A percentile compares a stretch with the other conserved stretches of the same genome.
These are phyloP conservation scores for Metschnikowia santaceciliae DNA, from an alignment of 805 yeast genomes.

Conservation along the genomic window DNA sequence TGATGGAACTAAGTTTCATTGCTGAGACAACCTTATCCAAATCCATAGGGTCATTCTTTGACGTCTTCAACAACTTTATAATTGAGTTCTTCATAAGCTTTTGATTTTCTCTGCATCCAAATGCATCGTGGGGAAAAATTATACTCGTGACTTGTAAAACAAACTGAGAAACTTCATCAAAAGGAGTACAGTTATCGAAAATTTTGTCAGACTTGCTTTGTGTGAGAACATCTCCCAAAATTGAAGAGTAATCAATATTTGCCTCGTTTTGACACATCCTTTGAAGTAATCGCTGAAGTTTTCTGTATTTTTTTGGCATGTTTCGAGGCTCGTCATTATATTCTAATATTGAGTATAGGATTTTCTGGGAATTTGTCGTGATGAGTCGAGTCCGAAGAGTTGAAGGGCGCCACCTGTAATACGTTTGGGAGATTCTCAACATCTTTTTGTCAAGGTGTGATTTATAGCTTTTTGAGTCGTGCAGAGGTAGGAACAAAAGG, in stretches of 20 bases:
- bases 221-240: conserved; percentile 24
- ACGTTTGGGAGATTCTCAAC: background rate
- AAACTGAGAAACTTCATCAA: conserved; percentile 38
- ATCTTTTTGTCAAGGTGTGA: background rate
- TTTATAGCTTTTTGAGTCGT: background rate
- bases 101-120: conserved; percentile 50
- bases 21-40: conserved; percentile 29
- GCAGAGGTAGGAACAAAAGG: background rate
- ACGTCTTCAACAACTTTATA: conserved; percentile 2
- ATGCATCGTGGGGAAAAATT: conserved; percentile 46
- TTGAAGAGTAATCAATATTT: conserved; percentile 1
- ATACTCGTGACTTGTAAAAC: conserved; percentile 41
- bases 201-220: conserved; percentile 21
- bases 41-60: conserved; percentile 31
- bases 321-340: background rate
- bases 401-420: conserved; percentile 3
- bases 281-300: conserved; percentile 16
- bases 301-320: conserved; percentile 8
- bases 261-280: conserved; percentile 27
- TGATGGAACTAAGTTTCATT: conserved; percentile 42
- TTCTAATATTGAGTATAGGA: background rate
- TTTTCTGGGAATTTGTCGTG: background rate
- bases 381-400: background rate
- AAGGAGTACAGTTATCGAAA: conserved; percentile 28
- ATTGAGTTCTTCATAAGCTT: conserved; percentile 4